Evolutionary conservation across 768 basidiomycete genomes (phyloP).

Genomic region (Russula vinacea): DNA sequence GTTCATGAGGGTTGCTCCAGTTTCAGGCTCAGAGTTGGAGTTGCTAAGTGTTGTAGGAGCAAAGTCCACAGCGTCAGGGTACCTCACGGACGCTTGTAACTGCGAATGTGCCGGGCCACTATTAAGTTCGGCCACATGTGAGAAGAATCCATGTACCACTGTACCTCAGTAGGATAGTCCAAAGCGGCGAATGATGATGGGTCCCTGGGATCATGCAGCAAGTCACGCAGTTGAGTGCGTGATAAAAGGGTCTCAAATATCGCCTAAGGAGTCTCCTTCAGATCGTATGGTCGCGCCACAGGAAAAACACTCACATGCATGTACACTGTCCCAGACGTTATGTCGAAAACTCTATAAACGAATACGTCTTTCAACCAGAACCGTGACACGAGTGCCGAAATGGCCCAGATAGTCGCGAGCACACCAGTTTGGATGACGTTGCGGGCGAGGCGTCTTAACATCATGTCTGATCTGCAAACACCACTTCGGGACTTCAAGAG

Average conservation of each 20-base stretch:
- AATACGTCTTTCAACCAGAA: not conserved
- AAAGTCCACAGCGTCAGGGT: too few species aligned
- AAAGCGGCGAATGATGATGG: not conserved
- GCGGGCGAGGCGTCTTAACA: not conserved
- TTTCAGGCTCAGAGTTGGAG: too few species aligned
- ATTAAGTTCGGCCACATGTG: too few species aligned
- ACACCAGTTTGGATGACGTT: constrained; percentile 5
- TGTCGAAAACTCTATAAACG: not conserved
- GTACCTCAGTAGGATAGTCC: too few species aligned
- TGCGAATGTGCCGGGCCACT: too few species aligned
- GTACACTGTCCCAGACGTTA: constrained; percentile 11
- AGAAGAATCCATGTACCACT: too few species aligned
- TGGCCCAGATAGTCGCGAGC: constrained; percentile 1
- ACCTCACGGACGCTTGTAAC: too few species aligned
- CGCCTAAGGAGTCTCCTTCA: not conserved
- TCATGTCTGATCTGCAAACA: not conserved
- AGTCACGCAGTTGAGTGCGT: not conserved
- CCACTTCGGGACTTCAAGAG: constrained; percentile 14
- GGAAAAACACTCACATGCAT: constrained; percentile 5
- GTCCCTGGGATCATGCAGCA: not conserved
- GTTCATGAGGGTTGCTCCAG: too few species aligned
- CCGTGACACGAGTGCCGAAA: not conserved
- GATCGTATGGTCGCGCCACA: not conserved
- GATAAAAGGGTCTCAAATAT: constrained; percentile 6
- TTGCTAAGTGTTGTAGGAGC: too few species aligned